phyloP scores from a whole-genome alignment of 2,329 filamentous ascomycete species.

The Chrysoporthe puriensis region DNA sequence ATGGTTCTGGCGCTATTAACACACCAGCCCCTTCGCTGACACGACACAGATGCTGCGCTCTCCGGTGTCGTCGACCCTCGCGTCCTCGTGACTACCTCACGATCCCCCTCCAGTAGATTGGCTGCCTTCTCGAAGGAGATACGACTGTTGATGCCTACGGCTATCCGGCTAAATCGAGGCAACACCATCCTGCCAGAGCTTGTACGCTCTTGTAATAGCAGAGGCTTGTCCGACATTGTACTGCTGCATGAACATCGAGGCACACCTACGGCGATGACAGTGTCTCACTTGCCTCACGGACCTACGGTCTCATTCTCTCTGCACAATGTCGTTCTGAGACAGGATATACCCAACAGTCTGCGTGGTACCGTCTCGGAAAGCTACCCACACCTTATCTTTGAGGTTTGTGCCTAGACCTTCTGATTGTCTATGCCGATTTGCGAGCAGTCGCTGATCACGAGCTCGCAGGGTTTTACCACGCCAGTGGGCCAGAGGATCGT shows the following conservation, averaged over 20 bases:
- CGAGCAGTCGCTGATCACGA: constrained; percentile 12
- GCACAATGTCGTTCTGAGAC: constrained; percentile 89
- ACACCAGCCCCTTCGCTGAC: constrained; percentile 1
- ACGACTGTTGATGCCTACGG: constrained; percentile 76
- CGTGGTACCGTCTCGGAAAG: constrained; percentile 75
- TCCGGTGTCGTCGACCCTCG: constrained; percentile 91
- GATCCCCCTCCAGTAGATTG: constrained; percentile 82
- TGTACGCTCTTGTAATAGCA: constrained; percentile 77
- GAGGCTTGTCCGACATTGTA: constrained; percentile 82
- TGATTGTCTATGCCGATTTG: background rate
- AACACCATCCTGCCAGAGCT: constrained; percentile 87
- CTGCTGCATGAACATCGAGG: constrained; percentile 91
- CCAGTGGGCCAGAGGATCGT: constrained; percentile 80
- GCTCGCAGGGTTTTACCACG: constrained; percentile 73
- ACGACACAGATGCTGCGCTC: constrained; percentile 60
- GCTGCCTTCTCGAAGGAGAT: constrained; percentile 83
- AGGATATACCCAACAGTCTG: constrained; percentile 87
- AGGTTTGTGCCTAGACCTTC: constrained; percentile 42
- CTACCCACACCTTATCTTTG: constrained; percentile 94
- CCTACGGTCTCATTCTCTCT: constrained; percentile 85
- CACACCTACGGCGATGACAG: constrained; percentile 84
- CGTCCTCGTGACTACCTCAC: constrained; percentile 86
- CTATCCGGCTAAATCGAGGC: constrained; percentile 87
- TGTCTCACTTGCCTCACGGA: constrained; percentile 87
- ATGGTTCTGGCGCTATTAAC: background rate